Evolutionary conservation across 2,329 filamentous ascomycete genomes (phyloP), one percentile per base, ranked within the genome.

Genomic region (Aspergillus sojae): DNA sequence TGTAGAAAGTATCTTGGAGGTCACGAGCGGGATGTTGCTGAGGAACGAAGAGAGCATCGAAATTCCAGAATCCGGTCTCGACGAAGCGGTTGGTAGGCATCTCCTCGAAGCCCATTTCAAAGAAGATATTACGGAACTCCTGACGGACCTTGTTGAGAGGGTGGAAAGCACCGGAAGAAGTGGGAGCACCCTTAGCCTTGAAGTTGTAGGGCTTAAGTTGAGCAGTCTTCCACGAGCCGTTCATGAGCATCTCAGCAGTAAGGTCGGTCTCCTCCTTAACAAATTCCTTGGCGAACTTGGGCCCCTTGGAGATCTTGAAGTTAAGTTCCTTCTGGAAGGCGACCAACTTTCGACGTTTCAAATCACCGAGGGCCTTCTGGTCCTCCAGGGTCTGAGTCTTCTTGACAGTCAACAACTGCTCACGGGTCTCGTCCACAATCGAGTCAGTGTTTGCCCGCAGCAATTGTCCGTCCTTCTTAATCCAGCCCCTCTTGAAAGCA

Each of bases 21-120:
- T 99, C 95, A 77, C 95, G 92, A 64, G 95, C 95, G 58, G 95
- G 95, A 79, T 99, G 95, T 85, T 99, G 95, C 81, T 96, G 95
- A 34, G 94, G 94, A 59, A 98, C 94, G 79, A 94, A 97, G 67
- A 99, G 92, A 28, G 94, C 89, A 75, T 98, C 94, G 79, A 98
- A 98, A 81, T 98, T 98, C 93, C 95, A 99, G 89, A 98, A 97
- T 54, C 94, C 94, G 14, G 94, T 94, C 82, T 99, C 95, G 67
- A 98, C 94, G 77, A 90, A 97, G 78, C 92, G 88, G 81, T 91
- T 91, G 57, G 94, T 97, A 16, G 94, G 92, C 95, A 99, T 98
- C 84, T 99, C 95, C 74, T 94, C 90, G 83, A 98, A 99, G 59
- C 94, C 95, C 89, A 97, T 96, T 78, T 97, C 93, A 81, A 99